Percentiles rank a stretch among this genome's conserved stretches.
Conservation (phyloP, 2,329 filamentous ascomycete genomes). For the Aspergillus sp. region DNA sequence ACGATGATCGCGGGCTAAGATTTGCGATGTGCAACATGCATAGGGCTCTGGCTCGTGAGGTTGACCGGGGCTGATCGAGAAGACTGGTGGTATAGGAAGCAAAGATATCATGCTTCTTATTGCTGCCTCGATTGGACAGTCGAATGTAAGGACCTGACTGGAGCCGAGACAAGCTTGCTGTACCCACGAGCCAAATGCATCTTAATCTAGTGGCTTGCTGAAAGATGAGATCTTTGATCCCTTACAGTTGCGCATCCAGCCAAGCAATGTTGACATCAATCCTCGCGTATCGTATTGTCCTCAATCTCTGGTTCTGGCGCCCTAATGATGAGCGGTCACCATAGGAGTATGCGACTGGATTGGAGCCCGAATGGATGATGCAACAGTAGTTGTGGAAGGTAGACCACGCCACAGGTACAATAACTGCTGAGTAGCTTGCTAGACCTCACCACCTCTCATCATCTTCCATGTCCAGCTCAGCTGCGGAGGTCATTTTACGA, state of each 20-base stretch:
- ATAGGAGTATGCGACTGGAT: no score
- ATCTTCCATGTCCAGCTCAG: slow-evolving; percentile 27
- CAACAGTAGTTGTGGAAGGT: background rate
- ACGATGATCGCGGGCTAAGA: slow-evolving; percentile 6
- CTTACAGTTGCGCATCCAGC: background rate
- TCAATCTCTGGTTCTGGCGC: background rate
- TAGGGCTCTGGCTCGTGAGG: slow-evolving; percentile 4
- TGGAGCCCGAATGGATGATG: background rate
- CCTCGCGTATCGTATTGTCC: background rate
- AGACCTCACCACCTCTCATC: slow-evolving; percentile 15
- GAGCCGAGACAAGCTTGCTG: no score
- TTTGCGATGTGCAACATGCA: slow-evolving; percentile 3
- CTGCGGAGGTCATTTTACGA: slow-evolving; percentile 19
- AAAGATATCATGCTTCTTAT: no score
- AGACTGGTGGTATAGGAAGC: background rate
- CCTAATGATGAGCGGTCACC: no score
- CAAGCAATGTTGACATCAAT: background rate
- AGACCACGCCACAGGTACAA: background rate
- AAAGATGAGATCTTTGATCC: background rate
- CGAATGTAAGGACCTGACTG: no score
- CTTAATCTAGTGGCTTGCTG: background rate
- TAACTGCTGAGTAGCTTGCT: background rate
- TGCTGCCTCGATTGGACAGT: no score
- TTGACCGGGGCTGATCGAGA: background rate
- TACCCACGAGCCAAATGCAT: background rate